phyloP scores from a whole-genome alignment of 257 asterid species.

The Phtheirospermum japonicum region DNA sequence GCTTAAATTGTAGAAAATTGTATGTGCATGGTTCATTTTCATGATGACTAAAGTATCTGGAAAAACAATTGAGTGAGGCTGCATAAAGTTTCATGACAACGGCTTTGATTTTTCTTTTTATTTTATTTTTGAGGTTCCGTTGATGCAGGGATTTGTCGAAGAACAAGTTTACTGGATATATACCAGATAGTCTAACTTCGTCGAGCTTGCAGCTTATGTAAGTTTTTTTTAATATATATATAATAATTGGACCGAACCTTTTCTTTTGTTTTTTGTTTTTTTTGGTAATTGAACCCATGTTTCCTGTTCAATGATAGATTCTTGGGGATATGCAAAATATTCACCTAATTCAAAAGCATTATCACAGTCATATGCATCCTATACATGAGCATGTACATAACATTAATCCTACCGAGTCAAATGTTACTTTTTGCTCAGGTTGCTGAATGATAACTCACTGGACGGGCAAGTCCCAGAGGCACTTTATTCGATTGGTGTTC shows the following conservation, averaged over 20 bases:
- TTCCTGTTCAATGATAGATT: too few species aligned
- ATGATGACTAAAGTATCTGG: too few species aligned
- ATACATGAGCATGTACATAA: too few species aligned
- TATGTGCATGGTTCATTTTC: too few species aligned
- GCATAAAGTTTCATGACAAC: not conserved
- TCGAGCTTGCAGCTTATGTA: slow-evolving; percentile 81
- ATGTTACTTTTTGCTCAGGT: slow-evolving; percentile 1
- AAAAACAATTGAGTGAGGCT: too few species aligned
- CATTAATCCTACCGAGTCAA: not conserved
- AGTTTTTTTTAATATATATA: slow-evolving; percentile 25
- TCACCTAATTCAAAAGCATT: not conserved
- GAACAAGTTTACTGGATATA: slow-evolving; percentile 71
- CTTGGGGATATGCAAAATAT: not conserved
- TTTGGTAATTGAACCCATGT: too few species aligned
- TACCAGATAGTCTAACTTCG: slow-evolving; percentile 81
- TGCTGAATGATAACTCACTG: slow-evolving; percentile 66
- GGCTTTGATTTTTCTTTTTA: not conserved
- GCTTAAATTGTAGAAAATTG: too few species aligned
- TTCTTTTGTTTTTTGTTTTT: too few species aligned
- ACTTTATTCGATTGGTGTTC: slow-evolving; percentile 87
- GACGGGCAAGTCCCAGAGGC: slow-evolving; percentile 88
- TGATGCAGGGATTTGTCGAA: slow-evolving; percentile 88
- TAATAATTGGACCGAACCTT: too few species aligned
- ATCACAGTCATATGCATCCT: not conserved
- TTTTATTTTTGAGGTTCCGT: slow-evolving; percentile 11